Conservation (phyloP, 2,329 filamentous ascomycete genomes). For the Thyridium curvatum region DNA sequence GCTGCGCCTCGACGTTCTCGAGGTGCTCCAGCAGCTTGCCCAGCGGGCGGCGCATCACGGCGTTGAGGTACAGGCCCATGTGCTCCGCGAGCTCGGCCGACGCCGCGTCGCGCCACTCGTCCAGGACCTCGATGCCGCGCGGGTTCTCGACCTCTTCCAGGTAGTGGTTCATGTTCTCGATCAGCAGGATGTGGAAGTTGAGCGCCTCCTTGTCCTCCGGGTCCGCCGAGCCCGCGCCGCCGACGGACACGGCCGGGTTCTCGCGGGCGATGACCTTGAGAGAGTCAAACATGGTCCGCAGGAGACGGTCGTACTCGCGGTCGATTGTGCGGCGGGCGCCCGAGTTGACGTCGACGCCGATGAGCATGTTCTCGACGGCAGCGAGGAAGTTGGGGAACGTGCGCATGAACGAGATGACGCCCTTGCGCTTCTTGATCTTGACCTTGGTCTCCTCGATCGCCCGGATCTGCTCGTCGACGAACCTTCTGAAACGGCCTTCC, state of each 20-base stretch:
- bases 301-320: conserved; percentile 79
- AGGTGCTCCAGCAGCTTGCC: conserved; percentile 89
- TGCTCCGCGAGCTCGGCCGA: conserved; percentile 77
- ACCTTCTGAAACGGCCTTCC: conserved; percentile 72
- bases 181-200: conserved; percentile 94
- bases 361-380: conserved; percentile 78
- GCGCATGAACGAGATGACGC: conserved; percentile 91
- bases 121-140: conserved; percentile 65
- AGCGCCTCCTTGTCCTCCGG: conserved; percentile 92
- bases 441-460: conserved; percentile 98
- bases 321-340: conserved; percentile 73
- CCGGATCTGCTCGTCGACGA: conserved; percentile 90
- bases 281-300: conserved; percentile 95
- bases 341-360: conserved; percentile 41
- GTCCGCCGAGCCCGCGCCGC: conserved; percentile 37
- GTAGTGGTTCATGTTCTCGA: conserved; percentile 99
- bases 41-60: conserved; percentile 81
- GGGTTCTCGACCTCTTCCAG: conserved; percentile 83
- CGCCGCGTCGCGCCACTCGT: conserved; percentile 77
- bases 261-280: conserved; percentile 86
- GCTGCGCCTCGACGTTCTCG: conserved; percentile 76
- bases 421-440: conserved; percentile 97
- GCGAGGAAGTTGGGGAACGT: conserved; percentile 84
- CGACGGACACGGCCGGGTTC: conserved; percentile 48
- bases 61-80: conserved; percentile 77